Evolutionary conservation across 1,139 yeast genomes (phyloP).

Genomic region (Arxiozyma heterogenica): DNA sequence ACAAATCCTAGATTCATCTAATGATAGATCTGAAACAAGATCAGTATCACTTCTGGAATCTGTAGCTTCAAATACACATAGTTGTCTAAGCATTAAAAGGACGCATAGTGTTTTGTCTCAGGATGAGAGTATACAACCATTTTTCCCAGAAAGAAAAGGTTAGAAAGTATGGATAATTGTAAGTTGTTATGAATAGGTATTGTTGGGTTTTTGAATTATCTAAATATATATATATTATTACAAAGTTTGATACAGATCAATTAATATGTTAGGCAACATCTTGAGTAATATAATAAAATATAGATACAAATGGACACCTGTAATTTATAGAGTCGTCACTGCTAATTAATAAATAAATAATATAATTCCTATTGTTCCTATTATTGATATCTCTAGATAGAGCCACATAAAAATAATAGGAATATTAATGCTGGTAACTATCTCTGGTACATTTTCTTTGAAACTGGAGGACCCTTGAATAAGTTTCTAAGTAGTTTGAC

Average conservation of each 20-base stretch:
- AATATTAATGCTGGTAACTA: too few species aligned
- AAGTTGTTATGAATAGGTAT: not conserved
- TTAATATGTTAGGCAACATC: too few species aligned
- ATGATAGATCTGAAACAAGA: not conserved
- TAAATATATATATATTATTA: not conserved
- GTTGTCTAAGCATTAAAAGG: not conserved
- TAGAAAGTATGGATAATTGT: not conserved
- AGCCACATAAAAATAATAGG: too few species aligned
- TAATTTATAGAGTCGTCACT: too few species aligned
- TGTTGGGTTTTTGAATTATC: not conserved
- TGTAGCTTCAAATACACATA: not conserved
- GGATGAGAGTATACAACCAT: slow-evolving; percentile 11
- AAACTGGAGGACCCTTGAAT: too few species aligned
- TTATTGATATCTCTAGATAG: too few species aligned
- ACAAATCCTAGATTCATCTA: slow-evolving; percentile 13
- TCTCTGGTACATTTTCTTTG: too few species aligned
- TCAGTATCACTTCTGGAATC: slow-evolving; percentile 2
- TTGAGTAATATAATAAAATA: too few species aligned
- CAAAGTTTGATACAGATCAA: not conserved
- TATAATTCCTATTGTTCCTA: too few species aligned
- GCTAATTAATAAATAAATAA: too few species aligned
- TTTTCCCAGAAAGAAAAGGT: slow-evolving; percentile 10
- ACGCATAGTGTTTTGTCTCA: slow-evolving; percentile 4
- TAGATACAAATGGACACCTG: too few species aligned
- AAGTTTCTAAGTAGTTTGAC: too few species aligned